Conservation (phyloP, 352 stramenopile genomes). For the Discostella stelligera region DNA sequence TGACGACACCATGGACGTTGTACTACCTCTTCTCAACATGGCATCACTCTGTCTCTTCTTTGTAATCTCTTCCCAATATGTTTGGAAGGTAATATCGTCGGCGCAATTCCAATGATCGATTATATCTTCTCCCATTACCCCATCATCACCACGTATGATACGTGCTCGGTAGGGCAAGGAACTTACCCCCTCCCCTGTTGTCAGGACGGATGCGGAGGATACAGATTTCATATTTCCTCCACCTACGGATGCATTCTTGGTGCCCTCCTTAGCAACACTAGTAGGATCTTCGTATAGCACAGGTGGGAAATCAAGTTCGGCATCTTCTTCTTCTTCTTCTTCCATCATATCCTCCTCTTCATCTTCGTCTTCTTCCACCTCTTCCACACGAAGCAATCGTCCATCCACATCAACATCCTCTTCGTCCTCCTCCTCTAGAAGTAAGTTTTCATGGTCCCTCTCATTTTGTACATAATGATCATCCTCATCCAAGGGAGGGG, state of each 20-base stretch:
- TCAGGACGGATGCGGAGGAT: background rate
- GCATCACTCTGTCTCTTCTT: background rate
- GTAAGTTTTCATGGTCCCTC: conserved; percentile 2
- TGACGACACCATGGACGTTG: background rate
- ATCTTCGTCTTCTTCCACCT: conserved; percentile 16
- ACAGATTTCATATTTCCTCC: background rate
- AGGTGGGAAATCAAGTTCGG: conserved; percentile 27
- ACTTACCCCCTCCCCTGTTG: conserved; percentile 27
- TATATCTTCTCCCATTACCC: conserved; percentile 24
- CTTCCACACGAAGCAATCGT: conserved; percentile 17
- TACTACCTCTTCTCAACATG: background rate
- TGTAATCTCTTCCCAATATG: conserved; percentile 47
- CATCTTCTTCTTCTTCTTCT: conserved; percentile 1
- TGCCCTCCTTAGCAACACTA: background rate
- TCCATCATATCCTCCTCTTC: background rate
- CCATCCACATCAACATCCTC: conserved; percentile 5
- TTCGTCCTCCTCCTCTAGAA: background rate
- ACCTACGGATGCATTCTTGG: background rate
- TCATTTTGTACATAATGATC: conserved; percentile 25
- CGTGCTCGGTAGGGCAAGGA: conserved; percentile 34
- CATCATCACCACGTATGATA: conserved; percentile 8
- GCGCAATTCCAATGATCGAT: conserved; percentile 71
- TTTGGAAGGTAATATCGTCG: conserved; percentile 61
- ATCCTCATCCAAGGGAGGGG: conserved; percentile 30
- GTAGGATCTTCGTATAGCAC: conserved; percentile 41